Evolutionary conservation across 2,329 filamentous ascomycete genomes (phyloP).

Genomic region (Ceratocystis cacaofunesta): DNA sequence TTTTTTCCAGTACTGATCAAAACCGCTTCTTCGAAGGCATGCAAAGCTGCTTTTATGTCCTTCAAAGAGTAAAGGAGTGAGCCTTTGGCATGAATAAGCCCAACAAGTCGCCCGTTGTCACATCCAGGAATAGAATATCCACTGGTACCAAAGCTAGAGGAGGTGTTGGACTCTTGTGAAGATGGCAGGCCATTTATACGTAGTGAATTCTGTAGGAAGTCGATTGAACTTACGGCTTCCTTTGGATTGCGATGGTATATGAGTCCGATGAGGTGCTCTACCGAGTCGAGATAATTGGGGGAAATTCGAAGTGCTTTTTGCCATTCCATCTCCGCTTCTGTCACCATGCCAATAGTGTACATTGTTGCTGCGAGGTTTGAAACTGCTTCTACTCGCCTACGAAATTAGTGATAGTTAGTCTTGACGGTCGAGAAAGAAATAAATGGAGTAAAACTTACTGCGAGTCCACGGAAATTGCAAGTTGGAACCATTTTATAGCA

Average conservation of each 20-base stretch:
- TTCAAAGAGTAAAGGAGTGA: constrained; percentile 91
- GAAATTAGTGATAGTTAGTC: constrained; percentile 18
- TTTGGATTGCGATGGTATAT: constrained; percentile 69
- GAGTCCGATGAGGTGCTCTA: constrained; percentile 82
- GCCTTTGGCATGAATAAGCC: constrained; percentile 93
- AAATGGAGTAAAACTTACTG: constrained; percentile 30
- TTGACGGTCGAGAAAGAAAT: background rate
- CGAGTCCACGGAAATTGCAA: constrained; percentile 41
- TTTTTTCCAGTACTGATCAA: constrained; percentile 67
- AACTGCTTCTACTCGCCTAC: constrained; percentile 75
- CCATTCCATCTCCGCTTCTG: constrained; percentile 81
- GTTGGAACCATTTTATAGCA: constrained; percentile 58
- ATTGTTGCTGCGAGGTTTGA: constrained; percentile 86
- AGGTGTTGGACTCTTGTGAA: constrained; percentile 11
- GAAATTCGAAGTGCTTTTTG: constrained; percentile 65
- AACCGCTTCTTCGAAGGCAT: constrained; percentile 88
- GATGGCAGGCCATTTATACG: background rate
- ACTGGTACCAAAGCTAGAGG: constrained; percentile 33
- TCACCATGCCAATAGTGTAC: constrained; percentile 64
- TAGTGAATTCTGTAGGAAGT: constrained; percentile 64
- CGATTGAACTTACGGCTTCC: constrained; percentile 78
- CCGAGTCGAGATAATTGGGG: constrained; percentile 84
- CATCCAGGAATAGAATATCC: constrained; percentile 71
- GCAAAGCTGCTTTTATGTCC: constrained; percentile 63
- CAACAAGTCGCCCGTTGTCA: constrained; percentile 84